Percentiles rank a stretch among this genome's conserved stretches.
Conservation (phyloP, 176 grass and related monocot genomes). For the Alopecurus myosuroides region DNA sequence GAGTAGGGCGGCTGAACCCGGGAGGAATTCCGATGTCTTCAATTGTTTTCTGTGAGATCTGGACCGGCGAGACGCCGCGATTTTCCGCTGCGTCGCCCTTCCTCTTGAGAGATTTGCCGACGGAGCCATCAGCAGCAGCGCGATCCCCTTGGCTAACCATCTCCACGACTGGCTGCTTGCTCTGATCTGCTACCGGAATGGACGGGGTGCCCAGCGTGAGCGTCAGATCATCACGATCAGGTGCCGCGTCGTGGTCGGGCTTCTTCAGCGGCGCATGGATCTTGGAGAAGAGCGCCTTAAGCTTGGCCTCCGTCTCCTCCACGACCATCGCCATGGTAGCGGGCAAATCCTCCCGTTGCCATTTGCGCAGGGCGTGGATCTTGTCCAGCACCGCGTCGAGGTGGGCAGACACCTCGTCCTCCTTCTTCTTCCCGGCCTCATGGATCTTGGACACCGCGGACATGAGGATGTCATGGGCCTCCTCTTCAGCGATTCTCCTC, state of each 20-base stretch:
- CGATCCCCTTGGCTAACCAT: too few relatives aligned
- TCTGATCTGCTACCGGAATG: too few relatives aligned
- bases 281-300: neutral
- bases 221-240: too few relatives aligned
- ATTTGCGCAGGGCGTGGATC: neutral
- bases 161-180: too few relatives aligned
- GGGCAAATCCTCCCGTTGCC: neutral
- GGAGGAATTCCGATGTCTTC: too few relatives aligned
- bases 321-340: neutral
- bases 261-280: neutral
- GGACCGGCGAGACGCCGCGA: too few relatives aligned
- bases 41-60: too few relatives aligned
- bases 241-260: neutral
- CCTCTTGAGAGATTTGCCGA: too few relatives aligned
- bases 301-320: neutral
- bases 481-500: neutral
- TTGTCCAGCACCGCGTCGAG: neutral
- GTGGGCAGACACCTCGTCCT: neutral
- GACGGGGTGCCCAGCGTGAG: too few relatives aligned
- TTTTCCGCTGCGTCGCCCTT: too few relatives aligned
- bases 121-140: too few relatives aligned
- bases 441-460: neutral
- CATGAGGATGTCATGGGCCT: neutral
- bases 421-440: neutral
- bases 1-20: too few relatives aligned